Evolutionary conservation across 1,284 basidiomycete genomes (phyloP), one percentile per base, ranked within the genome.

Genomic region (Irpex sp.): DNA sequence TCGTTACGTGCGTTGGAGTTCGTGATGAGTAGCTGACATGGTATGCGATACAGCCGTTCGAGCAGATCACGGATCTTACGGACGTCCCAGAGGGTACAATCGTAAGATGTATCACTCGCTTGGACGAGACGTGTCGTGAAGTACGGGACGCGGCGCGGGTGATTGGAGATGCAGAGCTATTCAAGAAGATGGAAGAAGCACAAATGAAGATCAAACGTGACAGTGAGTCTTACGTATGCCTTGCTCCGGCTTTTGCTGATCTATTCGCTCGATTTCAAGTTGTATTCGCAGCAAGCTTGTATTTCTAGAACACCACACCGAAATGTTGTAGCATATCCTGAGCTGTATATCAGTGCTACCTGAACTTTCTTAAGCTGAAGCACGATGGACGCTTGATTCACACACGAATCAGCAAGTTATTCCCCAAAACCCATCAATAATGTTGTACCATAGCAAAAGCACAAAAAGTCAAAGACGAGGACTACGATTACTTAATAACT

Each of bases 51-150:
- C 65, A 97, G 95, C 93, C 96, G 0, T 99, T 99, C 74, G 88
- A 94, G 67, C 88, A 98, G 71, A 97, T 99, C 68, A 95, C 93
- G 1, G 77, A 84, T 6, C 78, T 99, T 64, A 99, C 97, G 0
- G 97, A 99, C 71, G 91, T 98, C 9, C 87, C 94, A 6, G 97
- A 99, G 73, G 97, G 97, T 0, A 97, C 94, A 0, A 96, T 99
- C 65, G 97, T 99, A 10, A 86, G 97, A 49, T 91, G 93, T 57
- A 99, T 99, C 71, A 98, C 94, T 3, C 85, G 97, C 14, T 78
- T 99, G 58, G 97, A 99, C 72, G 96, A 99, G 77, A 97, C 95
- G 0, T 99, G 96, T 74, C 81, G 96, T 59, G 97, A 99, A 75
- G 94, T 99, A 7, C 78, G 96, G 67, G 97, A 99, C 74, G 96